Evolutionary conservation across 805 yeast genomes (phyloP), one percentile per base, ranked within the genome.

Genomic region (Ogataea angusta): DNA sequence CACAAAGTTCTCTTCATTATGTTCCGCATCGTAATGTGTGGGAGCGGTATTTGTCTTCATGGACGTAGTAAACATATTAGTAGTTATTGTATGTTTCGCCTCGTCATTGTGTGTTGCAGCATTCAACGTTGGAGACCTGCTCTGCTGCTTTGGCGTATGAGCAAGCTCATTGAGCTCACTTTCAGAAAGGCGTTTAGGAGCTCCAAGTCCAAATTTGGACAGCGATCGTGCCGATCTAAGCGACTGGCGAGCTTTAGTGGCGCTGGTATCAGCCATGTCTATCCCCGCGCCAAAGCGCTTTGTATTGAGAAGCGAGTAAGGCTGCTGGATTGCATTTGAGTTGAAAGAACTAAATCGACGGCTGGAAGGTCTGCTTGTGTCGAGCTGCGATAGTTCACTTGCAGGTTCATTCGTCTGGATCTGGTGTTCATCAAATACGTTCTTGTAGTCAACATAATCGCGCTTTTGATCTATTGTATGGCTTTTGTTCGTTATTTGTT

Each of bases 101-200:
- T 41, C 42, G 8, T 38, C 37, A 27, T 37, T 6, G 52, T 21
- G 49, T 49, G 28, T 32, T 34, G 30, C 14, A 18, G 25, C 13
- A 27, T 43, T 18, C 28, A 34, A 14, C 30, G 17, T 30, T 15
- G 21, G 39, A 16, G 24, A 31, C 14, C 18, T 19, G 17, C 42
- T 35, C 14, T 38, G 21, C 16, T 34, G 24, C 30, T 35, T 30
- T 16, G 34, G 25, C n/a, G 30, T 34, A n/a, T 44, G 46, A n/a
- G 46, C 38, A 12, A 39, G 38, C 16, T 42, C 50, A 27, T 50
- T 42, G 34, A 46, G 36, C 41, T 46, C 59, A 34, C 34, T 45
- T 16, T 55, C 66, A 30, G 68, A 57, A 2, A 73, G 65, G 35
- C 81, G 55, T 47, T 72, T 67, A 1, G 80, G 80, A 9, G 78